Evolutionary conservation across 106 monocot species (phyloP).

Genomic region (Amphibolis antarctica): DNA sequence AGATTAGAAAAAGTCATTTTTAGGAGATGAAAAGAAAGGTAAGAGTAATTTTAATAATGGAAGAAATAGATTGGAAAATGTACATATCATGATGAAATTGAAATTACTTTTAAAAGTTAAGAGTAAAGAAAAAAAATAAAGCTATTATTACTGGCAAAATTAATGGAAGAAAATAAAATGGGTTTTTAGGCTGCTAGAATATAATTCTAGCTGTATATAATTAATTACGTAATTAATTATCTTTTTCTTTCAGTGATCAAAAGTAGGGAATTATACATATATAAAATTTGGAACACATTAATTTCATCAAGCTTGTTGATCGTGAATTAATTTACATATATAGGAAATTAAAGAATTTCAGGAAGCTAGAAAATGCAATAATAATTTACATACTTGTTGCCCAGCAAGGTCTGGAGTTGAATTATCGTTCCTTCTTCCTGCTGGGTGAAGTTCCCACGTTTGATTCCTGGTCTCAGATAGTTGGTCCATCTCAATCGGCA

Average conservation of each 20-base stretch:
- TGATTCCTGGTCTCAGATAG: constrained; percentile 68
- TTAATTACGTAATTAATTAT: too few relatives aligned
- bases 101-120: too few relatives aligned
- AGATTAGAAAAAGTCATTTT: neutral
- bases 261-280: neutral
- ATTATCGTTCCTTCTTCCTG: constrained; percentile 52
- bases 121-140: neutral
- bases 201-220: too few relatives aligned
- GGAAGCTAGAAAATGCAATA: neutral
- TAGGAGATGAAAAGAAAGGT: neutral
- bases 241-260: neutral
- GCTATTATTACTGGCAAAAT: neutral
- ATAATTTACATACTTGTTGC: constrained; percentile 34
- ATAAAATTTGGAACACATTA: neutral
- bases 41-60: too few relatives aligned
- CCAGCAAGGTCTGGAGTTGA: constrained; percentile 49
- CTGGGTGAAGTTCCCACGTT: constrained; percentile 55
- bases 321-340: too few relatives aligned
- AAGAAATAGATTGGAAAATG: too few relatives aligned
- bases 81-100: too few relatives aligned
- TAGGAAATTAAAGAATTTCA: too few relatives aligned
- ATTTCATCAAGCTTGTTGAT: too few relatives aligned
- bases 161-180: neutral
- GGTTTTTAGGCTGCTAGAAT: neutral
- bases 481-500: constrained; percentile 71